phyloP scores from a whole-genome alignment of 352 stramenopile species.

The Pythium aristosporum region DNA sequence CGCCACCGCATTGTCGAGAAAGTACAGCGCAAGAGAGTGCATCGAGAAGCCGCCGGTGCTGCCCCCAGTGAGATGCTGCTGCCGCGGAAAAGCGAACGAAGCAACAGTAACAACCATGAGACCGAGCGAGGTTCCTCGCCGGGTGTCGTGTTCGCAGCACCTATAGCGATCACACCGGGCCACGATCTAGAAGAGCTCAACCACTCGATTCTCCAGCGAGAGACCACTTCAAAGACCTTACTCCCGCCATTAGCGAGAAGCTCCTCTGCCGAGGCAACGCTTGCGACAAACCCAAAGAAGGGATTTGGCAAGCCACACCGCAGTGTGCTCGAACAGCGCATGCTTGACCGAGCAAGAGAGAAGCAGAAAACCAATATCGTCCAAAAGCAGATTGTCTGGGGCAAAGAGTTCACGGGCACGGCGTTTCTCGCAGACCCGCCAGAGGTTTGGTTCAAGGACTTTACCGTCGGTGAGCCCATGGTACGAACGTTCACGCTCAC shows the following conservation, averaged over 20 bases:
- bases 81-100: constrained; percentile 8
- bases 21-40: constrained; percentile 19
- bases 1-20: constrained; percentile 25
- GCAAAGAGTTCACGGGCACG: constrained; percentile 72
- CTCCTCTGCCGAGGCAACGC: not conserved
- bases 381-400: constrained; percentile 74
- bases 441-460: constrained; percentile 89
- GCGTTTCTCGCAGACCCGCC: constrained; percentile 83
- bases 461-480: constrained; percentile 72
- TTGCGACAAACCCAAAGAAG: constrained; percentile 20
- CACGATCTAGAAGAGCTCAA: constrained; percentile 30
- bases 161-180: constrained; percentile 15
- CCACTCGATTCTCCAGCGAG: constrained; percentile 4
- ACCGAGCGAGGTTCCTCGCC: not conserved
- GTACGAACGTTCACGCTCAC: constrained; percentile 75
- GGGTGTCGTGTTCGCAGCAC: not conserved
- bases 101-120: constrained; percentile 26
- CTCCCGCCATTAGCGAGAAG: constrained; percentile 15
- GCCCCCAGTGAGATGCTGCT: constrained; percentile 20
- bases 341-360: constrained; percentile 41
- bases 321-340: constrained; percentile 65
- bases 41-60: constrained; percentile 3
- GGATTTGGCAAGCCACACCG: constrained; percentile 49
- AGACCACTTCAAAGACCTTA: not conserved
- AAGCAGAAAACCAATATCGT: constrained; percentile 61